These are phyloP conservation scores for Trichoderma pleuroti DNA, from an alignment of 2,329 filamentous ascomycete species.

Conservation along the genomic window DNA sequence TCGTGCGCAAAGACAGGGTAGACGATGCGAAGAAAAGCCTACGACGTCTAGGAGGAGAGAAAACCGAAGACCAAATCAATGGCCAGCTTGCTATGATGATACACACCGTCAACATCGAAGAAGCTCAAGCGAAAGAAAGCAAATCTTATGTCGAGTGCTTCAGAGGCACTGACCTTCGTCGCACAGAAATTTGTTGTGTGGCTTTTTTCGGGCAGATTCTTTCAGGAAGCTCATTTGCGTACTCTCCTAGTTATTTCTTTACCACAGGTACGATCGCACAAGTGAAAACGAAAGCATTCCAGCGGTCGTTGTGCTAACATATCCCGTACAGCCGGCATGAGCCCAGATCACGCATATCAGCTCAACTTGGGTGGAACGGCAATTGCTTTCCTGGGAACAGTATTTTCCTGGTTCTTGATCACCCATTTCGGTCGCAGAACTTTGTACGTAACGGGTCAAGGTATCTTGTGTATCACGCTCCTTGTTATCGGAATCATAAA, in stretches of 20 bases:
- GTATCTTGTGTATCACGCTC: slow-evolving; percentile 36
- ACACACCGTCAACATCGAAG: slow-evolving; percentile 42
- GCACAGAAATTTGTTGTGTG: slow-evolving; percentile 48
- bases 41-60: slow-evolving; percentile 28
- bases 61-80: slow-evolving; percentile 5
- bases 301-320: neutral
- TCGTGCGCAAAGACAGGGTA: slow-evolving; percentile 37
- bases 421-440: slow-evolving; percentile 42
- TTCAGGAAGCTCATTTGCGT: slow-evolving; percentile 28
- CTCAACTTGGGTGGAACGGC: slow-evolving; percentile 38
- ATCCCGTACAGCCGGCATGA: slow-evolving; percentile 30
- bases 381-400: slow-evolving; percentile 42
- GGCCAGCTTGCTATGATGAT: slow-evolving; percentile 38
- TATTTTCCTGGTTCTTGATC: slow-evolving; percentile 41
- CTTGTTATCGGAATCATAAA: slow-evolving; percentile 42
- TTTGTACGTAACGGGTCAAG: slow-evolving; percentile 43
- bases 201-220: slow-evolving; percentile 10
- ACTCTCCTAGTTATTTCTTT: slow-evolving; percentile 40
- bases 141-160: slow-evolving; percentile 44
- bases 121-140: slow-evolving; percentile 33
- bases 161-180: slow-evolving; percentile 41
- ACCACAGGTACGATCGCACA: slow-evolving; percentile 5
- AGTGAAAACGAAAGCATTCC: neutral
- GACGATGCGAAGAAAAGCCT: slow-evolving; percentile 27
- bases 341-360: slow-evolving; percentile 29